phyloP scores from a whole-genome alignment of 352 stramenopile species.

The Globisporangium megalacanthum region DNA sequence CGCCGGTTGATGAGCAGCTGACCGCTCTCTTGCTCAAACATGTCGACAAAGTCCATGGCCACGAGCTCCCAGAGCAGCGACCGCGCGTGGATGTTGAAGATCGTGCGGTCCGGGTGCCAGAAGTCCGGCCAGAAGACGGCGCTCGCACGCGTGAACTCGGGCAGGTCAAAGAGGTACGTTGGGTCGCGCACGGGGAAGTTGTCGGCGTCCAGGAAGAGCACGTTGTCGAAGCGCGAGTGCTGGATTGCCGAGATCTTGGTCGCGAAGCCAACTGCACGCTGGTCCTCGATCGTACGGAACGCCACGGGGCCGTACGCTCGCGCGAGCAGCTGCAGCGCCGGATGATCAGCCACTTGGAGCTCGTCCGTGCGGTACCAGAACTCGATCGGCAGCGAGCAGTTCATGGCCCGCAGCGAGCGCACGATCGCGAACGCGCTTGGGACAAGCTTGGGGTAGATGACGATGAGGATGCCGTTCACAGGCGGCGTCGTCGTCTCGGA shows the following conservation, averaged over 20 bases:
- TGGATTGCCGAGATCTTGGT: conserved; percentile 43
- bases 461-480: conserved; percentile 55
- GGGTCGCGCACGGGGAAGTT: conserved; percentile 47
- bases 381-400: conserved; percentile 60
- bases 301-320: conserved; percentile 28
- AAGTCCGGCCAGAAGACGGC: conserved; percentile 64
- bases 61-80: conserved; percentile 56
- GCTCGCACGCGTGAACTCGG: conserved; percentile 20
- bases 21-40: conserved; percentile 69
- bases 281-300: conserved; percentile 44
- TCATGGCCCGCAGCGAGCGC: conserved; percentile 30
- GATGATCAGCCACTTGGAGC: conserved; percentile 5
- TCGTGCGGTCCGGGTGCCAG: conserved; percentile 50
- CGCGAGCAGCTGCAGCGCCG: conserved; percentile 27
- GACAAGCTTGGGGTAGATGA: conserved; percentile 65
- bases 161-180: conserved; percentile 37
- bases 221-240: conserved; percentile 26
- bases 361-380: conserved; percentile 38
- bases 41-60: conserved; percentile 36
- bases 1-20: conserved; percentile 46
- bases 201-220: conserved; percentile 53
- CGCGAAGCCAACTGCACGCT: conserved; percentile 29
- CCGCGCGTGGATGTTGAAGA: conserved; percentile 49
- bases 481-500: neutral
- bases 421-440: conserved; percentile 58